Evolutionary conservation across 495 filamentous ascomycete species (phyloP), one percentile per base, ranked within the genome.

Genomic region (Choiromyces venosus): DNA sequence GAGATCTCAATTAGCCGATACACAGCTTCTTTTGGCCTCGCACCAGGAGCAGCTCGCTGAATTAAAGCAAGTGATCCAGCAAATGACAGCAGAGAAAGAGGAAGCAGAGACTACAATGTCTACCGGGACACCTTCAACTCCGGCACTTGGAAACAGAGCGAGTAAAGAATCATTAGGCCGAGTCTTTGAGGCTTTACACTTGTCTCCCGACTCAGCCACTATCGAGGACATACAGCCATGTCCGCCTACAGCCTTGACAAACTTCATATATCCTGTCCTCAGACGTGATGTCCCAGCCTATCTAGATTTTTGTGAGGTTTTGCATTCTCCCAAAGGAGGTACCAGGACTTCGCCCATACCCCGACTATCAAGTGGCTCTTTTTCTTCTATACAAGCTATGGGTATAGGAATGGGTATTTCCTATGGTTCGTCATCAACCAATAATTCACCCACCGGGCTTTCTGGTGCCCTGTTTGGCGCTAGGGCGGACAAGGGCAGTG

Each of bases 31-130:
- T 37, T 86, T 98, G 56, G 87, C 88, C 56, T 95, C 91, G 10
- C 93, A 97, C 72, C 94, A 97, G 80, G 93, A 98, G 80, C 95
- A 99, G 82, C 86, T 99, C 14, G 87, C 90, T 10, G 91, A 98
- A 82, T 86, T 99, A 56, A 98, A 98, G 82, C 85, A 86, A 9
- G 92, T 96, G 71, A 92, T 99, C 91, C 92, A 97, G 84, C 87
- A 89, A 68, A 92, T 97, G 88, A 87, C 86, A n/a, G 83, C 86
- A 46, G 88, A 92, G 72, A 87, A 87, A 68, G 92, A 94, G 73
- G 92, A 90, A 44, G 75, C 83, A 56, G 89, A 91, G 37, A 80
- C 83, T 37, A 90, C 84, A 75, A 87, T 86, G 35, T 83, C 78
- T 74, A 90, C 86, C 52, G 91, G 89, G 66, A 89, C 86, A 77